Evolutionary conservation across 257 asterid species (phyloP).

Genomic region (Nicotiana paniculata): DNA sequence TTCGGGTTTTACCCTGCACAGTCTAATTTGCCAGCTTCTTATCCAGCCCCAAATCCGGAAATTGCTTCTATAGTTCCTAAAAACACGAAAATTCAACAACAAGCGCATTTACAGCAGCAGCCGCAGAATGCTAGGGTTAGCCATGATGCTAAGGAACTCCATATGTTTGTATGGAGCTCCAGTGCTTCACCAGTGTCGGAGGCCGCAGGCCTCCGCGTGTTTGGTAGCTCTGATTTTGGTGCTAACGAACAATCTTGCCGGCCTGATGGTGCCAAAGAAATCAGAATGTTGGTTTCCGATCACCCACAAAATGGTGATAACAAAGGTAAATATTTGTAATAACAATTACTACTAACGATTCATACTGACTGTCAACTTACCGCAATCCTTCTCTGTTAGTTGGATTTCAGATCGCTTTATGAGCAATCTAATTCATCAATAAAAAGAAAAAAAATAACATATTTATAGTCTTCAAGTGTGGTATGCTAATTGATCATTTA

Average conservation of each 20-base stretch:
- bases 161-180: slow-evolving; percentile 99
- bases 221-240: slow-evolving; percentile 41
- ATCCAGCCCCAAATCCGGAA: slow-evolving; percentile 91
- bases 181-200: slow-evolving; percentile 95
- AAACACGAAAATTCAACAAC: slow-evolving; percentile 19
- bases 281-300: slow-evolving; percentile 68
- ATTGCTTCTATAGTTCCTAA: slow-evolving; percentile 54
- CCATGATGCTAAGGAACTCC: slow-evolving; percentile 85
- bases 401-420: neutral
- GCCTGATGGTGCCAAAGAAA: slow-evolving; percentile 87
- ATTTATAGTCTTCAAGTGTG: neutral
- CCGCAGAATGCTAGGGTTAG: slow-evolving; percentile 34
- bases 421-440: too few species aligned
- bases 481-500: neutral
- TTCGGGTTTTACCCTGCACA: slow-evolving; percentile 66
- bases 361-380: neutral
- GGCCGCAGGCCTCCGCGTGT: slow-evolving; percentile 36
- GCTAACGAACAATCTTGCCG: slow-evolving; percentile 65
- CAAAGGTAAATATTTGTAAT: slow-evolving; percentile 37
- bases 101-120: slow-evolving; percentile 13
- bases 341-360: too few species aligned
- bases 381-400: neutral
- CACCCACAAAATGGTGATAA: slow-evolving; percentile 72
- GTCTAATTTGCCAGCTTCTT: slow-evolving; percentile 31
- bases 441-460: too few species aligned